Percentiles rank a stretch among this genome's conserved stretches.
These are phyloP conservation scores for Triticum urartu DNA, from an alignment of 176 grass and related monocot species.

Conservation along the genomic window DNA sequence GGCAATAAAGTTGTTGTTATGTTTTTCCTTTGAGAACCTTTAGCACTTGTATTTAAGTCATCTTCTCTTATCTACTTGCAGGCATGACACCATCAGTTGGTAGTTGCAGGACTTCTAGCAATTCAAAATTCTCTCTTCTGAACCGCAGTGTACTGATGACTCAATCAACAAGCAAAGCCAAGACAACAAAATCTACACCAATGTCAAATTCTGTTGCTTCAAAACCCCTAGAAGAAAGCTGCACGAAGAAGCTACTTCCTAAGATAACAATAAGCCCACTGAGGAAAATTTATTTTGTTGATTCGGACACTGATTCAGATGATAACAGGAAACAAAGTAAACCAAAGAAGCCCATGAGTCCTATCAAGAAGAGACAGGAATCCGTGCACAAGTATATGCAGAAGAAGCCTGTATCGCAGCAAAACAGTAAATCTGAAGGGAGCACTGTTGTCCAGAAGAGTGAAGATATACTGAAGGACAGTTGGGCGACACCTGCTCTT, in stretches of 20 bases:
- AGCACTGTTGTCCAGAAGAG: constrained; percentile 22
- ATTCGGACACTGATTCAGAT: constrained; percentile 83
- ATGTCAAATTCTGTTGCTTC: constrained; percentile 37
- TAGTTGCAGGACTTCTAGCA: constrained; percentile 42
- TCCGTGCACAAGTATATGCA: constrained; percentile 26
- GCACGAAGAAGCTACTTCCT: constrained; percentile 64
- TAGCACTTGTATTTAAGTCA: constrained; percentile 6
- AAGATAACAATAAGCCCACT: constrained; percentile 66
- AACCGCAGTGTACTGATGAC: constrained; percentile 45
- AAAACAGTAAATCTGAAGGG: constrained; percentile 28
- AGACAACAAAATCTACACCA: constrained; percentile 35
- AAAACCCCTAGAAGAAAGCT: constrained; percentile 63
- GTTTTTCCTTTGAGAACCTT: neutral
- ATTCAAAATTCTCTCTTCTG: constrained; percentile 60
- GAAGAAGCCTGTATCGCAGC: constrained; percentile 13
- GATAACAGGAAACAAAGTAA: constrained; percentile 43
- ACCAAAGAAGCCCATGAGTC: constrained; percentile 14
- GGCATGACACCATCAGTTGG: constrained; percentile 49
- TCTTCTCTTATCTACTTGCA: constrained; percentile 42
- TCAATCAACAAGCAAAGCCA: constrained; percentile 54
- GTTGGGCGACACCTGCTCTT: constrained; percentile 68
- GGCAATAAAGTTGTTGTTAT: neutral
- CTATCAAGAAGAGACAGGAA: constrained; percentile 31
- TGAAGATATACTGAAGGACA: constrained; percentile 9
- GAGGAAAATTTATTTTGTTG: constrained; percentile 76